Conservation (phyloP, 2,329 filamentous ascomycete species). For the Ophiostoma perfectum region DNA sequence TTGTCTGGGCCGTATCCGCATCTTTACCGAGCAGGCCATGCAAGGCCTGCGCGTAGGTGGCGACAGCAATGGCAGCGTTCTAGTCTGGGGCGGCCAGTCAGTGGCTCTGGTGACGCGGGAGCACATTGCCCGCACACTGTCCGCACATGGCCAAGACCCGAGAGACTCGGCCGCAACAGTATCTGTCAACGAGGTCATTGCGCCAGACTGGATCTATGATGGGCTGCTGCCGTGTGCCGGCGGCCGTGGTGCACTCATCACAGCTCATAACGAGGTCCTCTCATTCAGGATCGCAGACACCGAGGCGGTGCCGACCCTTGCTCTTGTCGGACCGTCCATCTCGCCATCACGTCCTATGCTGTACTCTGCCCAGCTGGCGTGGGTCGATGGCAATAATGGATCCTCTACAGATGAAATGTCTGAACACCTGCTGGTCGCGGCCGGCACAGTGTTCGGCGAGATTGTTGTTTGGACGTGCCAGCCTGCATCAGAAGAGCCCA, state of each 20-base stretch:
- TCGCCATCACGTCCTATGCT: conserved; percentile 75
- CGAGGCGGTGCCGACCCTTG: conserved; percentile 25
- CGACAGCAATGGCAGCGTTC: conserved; percentile 34
- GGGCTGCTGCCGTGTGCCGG: conserved; percentile 46
- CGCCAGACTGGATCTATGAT: conserved; percentile 74
- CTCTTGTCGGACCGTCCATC: conserved; percentile 44
- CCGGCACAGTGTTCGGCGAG: conserved; percentile 91
- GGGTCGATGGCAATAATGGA: conserved; percentile 44
- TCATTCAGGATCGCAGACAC: conserved; percentile 36
- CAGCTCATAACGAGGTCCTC: conserved; percentile 80
- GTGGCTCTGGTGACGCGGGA: conserved; percentile 42
- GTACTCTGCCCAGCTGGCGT: conserved; percentile 73
- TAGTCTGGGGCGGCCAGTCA: conserved; percentile 67
- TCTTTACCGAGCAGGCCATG: conserved; percentile 65
- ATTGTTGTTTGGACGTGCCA: conserved; percentile 79
- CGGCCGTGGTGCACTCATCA: conserved; percentile 58
- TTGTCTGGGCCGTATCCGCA: conserved; percentile 38
- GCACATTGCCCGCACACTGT: conserved; percentile 33
- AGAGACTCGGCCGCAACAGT: conserved; percentile 11
- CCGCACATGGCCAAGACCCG: conserved; percentile 22
- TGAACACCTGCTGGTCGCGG: conserved; percentile 62
- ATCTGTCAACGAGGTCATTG: conserved; percentile 38
- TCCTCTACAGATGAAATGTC: too few species aligned
- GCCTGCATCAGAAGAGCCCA: conserved; percentile 27
- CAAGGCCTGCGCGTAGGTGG: conserved; percentile 59